Evolutionary conservation across 371 early-diverging fungal species (phyloP), one percentile per base, ranked within the genome.

Genomic region (Mortierella sp.): DNA sequence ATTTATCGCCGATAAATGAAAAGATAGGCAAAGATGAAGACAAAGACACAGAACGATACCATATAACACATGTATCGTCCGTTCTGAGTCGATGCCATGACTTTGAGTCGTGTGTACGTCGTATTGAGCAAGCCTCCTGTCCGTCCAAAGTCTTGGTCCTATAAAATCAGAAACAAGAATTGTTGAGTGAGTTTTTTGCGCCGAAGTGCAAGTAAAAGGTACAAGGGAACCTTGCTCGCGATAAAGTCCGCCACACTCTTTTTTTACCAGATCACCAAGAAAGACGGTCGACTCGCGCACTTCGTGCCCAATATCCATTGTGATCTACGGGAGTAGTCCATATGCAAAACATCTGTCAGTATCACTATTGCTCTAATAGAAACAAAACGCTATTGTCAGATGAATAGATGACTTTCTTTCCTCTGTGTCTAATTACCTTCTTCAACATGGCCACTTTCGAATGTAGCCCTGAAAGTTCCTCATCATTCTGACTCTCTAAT

Each of bases 21-120:
- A 39, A 80, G 72, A 47, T 82, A 83, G 27, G 83, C 63, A 63
- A 82, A 84, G 30, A 81, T 37, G 23, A 86, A 69, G 37, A 82
- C 78, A 27, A 66, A 59, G 37, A 83, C 58, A 15, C 81, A 81
- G 67, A 86, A 86, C 2, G 81, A 65, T 34, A 84, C 78, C 68
- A 86, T 68, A 49, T 81, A 81, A 61, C 83, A 83, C 84, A 86
- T 84, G 78, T 83, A 86, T 12, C 82, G 75, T 30, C 86, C 84
- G 21, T 80, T 80, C 62, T 84, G 84, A 12, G 79, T 80, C 50
- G 72, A 58, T 7, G 83, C 80, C 83, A 86, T 81, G 5, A 64
- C 71, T 30, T 64, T 64, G 19, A 86, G 68, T 32, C 81, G 72
- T 26, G 73, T 80, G 67, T 83, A 84, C 27, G 86, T 80, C 21